These are phyloP conservation scores for Berberis thunbergii DNA, from an alignment of 164 flowering plant species.

Conservation along the genomic window DNA sequence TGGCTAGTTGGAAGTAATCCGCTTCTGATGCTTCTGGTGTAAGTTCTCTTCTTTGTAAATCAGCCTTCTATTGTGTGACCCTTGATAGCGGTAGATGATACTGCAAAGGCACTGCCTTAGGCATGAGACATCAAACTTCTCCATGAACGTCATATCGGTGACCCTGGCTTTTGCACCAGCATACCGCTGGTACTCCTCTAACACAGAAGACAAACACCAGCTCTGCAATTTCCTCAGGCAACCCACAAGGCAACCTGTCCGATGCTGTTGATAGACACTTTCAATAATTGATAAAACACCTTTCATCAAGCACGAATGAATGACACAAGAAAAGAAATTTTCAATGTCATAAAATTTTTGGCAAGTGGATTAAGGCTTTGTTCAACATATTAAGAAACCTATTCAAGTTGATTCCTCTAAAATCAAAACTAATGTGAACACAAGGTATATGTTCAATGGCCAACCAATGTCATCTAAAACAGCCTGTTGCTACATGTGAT, in stretches of 20 bases:
- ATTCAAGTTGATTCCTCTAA: no score
- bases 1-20: neutral
- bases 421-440: neutral
- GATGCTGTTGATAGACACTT: no score
- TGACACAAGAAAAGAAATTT: neutral
- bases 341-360: neutral
- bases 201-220: no score
- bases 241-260: slow-evolving; percentile 51
- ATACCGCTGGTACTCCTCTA: no score
- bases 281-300: no score
- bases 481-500: neutral
- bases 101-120: slow-evolving; percentile 14
- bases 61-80: neutral
- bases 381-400: neutral
- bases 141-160: slow-evolving; percentile 62
- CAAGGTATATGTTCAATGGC: neutral
- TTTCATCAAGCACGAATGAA: no score
- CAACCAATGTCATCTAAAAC: neutral
- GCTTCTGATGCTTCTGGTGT: neutral
- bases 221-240: slow-evolving; percentile 46
- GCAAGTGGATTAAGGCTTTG: neutral
- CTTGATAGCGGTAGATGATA: neutral
- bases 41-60: neutral
- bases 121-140: slow-evolving; percentile 42
- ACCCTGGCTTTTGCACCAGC: no score